Base-by-base conservation (phyloP, 2,329 filamentous ascomycete genomes). In the Blumeria hordei region DNA sequence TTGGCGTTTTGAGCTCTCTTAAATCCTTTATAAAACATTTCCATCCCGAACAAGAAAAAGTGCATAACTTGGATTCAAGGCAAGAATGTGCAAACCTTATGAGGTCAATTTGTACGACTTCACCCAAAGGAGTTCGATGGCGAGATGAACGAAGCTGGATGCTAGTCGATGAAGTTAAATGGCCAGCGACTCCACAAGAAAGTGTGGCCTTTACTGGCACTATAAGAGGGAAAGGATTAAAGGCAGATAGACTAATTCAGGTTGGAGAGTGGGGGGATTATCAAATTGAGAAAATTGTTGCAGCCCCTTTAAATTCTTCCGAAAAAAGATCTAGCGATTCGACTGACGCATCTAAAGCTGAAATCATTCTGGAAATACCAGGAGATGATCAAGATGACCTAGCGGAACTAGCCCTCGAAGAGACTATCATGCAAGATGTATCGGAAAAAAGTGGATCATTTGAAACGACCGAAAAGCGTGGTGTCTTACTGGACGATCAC, bases 131-230 rank as follows among this genome's bases (percentile, higher is more conserved):
- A 0, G 78, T 98, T n/a, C 74, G 82, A 59, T 98, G 92, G 92
- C 79, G 92, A 62, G 92, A 98, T 54, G 87, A 94, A 60, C 77
- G 92, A 61, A 94, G 88, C 62, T 98, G 92, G 85, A 86, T 98
- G 82, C 71, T 94, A 56, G 78, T 90, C 4, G 92, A 98, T 60
- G 77, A 88, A 33, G 72, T 94, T 54, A 70, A 77, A 61, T 94
- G 88, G 74, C 74, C 78, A 10, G 73, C 77, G 33, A 72, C 69
- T 4, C 73, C 74, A 10, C 71, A 74, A 0, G 74, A 76, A n/a
- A 71, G 80, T 44, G 83, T 86, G 8, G 71, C 88, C 7, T 65
- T 98, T 44, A 93, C 86, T 0, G 92, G 92, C 60, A 78, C 92
- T 3, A 80, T 96, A 33, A 77, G 92, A 64, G 92, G 92, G 36